A percentile compares a stretch with the other conserved stretches of the same genome.
Evolutionary conservation across 345 rosid genomes (phyloP).

Genomic region (Isatis tinctoria): DNA sequence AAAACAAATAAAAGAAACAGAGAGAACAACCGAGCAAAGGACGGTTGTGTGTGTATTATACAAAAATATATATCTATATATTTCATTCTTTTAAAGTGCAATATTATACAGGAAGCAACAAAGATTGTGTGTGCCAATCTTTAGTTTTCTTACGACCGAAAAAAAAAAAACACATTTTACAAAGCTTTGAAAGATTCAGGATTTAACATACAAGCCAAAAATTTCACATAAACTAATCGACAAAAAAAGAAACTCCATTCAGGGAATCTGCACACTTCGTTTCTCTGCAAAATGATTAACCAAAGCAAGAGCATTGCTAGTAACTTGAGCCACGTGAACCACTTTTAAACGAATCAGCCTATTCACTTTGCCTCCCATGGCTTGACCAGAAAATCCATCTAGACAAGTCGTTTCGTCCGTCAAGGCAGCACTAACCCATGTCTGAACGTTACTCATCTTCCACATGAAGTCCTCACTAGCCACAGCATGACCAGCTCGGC

Average conservation of each 20-base stretch:
- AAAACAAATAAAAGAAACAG: too few species aligned
- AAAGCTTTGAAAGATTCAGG: slow-evolving; percentile 8
- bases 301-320: slow-evolving; percentile 87
- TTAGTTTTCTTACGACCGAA: neutral
- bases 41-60: too few species aligned
- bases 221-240: slow-evolving; percentile 5
- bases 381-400: slow-evolving; percentile 57
- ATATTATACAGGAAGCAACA: slow-evolving; percentile 19
- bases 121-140: slow-evolving; percentile 4
- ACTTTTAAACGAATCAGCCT: slow-evolving; percentile 45
- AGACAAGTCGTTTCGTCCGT: slow-evolving; percentile 74
- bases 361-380: slow-evolving; percentile 58
- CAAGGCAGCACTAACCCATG: slow-evolving; percentile 94
- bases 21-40: too few species aligned
- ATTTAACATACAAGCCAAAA: slow-evolving; percentile 18
- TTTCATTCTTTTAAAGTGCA: neutral
- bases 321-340: slow-evolving; percentile 59
- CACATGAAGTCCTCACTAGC: slow-evolving; percentile 48
- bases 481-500: slow-evolving; percentile 40
- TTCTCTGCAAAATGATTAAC: slow-evolving; percentile 64
- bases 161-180: slow-evolving; percentile 2
- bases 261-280: slow-evolving; percentile 36
- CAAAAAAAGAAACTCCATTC: neutral
- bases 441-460: slow-evolving; percentile 87
- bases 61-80: neutral